Evolutionary conservation across 2,329 filamentous ascomycete genomes (phyloP), one percentile per base, ranked within the genome.

Genomic region (Boeremia exigua): DNA sequence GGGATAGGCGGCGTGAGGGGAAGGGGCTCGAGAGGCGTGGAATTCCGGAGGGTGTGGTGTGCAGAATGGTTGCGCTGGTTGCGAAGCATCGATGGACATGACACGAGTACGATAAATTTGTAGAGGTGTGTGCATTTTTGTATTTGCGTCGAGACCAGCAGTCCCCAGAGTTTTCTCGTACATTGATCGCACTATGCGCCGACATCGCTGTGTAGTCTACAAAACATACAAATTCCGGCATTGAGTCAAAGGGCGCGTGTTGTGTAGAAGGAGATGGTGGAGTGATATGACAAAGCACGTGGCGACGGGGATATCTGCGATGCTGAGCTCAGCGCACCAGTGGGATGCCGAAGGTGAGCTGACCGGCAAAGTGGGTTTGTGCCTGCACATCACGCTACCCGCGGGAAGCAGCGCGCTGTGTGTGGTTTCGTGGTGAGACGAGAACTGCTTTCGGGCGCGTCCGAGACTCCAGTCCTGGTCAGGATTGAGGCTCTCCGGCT

Each of bases 281-380:
- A 47, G 42, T 56, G 53, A 51, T 33, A 47, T 51, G 43, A 49
- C 47, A 47, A 45, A 51, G 47, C 53, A 56, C 47, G 53, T 56
- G 53, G 47, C 53, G 12, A 56, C 32, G 47, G 53, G 47, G 42
- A 43, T 42, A 23, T 5, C 19, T 23, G 19, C 19, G 19, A 48
- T 43, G 29, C 33, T 28, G 15, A 7, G 19, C 25, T 39, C 17
- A 39, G 25, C n/a, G 42, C n/a, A 23, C 6, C 46, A 47, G 34
- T 42, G 39, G 29, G 15, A 25, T 33, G 46, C 42, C 42, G 53
- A 47, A 15, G 23, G 39, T 56, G 36, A 42, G 46, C 47, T 56
- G 47, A 50, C 47, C 53, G 28, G 7, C 39, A 10, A 23, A 23
- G 40, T 33, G 40, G 34, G 42, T 14, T 17, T n/a, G 53, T 50